Base-by-base conservation (phyloP, 176 grass and related monocot species). In the Typha latifolia region DNA sequence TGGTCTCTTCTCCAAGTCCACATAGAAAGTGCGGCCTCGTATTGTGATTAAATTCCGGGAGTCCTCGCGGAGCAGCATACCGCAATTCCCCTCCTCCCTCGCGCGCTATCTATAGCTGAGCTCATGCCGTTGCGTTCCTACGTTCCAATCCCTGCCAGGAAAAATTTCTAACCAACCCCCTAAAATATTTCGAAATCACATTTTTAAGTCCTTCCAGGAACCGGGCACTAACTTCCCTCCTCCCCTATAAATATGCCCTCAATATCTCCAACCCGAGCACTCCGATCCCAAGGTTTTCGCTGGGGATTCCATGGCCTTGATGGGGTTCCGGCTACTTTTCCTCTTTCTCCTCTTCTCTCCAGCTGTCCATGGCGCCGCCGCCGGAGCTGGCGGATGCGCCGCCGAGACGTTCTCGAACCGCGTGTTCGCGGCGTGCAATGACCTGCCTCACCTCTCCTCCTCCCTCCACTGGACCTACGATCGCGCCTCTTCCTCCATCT, bases 391-490 rank as follows among this genome's bases (percentile, higher is more conserved):
- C 22, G 48, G 50, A 13, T 66, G 13, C 51, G 19, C 64, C 64
- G 50, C 3, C 20, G n/a, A 51, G 49, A 57, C 52, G 1, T 24
- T 19, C 50, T 19, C 63, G 14, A 76, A 76, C 51, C 73, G 73
- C 50, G 63, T 59, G 32, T 76, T 67, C 84, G 61, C 51, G 63
- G 34, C 78, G 47, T 91, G 88, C 74, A 67, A 51, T 1, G 77
- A 74, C 48, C 84, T 91, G 0, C 48, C 62, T 10, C 11, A 5
- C 2, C 88, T 91, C 1, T 78, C 74, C 57, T 73, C 84, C 5
- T 34, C 74, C 49, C 77, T 91, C 63, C 74, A 86, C 74, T 91
- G 88, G 88, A 81, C 80, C 19, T 73, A 81, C 81, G 78, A 91
- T 74, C 8, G 62, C 5, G 29, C n/a, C 49, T 6, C 67, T 3